These are phyloP conservation scores for Scheffersomyces quercinus DNA, from an alignment of 1,139 yeast species.

Conservation along the genomic window DNA sequence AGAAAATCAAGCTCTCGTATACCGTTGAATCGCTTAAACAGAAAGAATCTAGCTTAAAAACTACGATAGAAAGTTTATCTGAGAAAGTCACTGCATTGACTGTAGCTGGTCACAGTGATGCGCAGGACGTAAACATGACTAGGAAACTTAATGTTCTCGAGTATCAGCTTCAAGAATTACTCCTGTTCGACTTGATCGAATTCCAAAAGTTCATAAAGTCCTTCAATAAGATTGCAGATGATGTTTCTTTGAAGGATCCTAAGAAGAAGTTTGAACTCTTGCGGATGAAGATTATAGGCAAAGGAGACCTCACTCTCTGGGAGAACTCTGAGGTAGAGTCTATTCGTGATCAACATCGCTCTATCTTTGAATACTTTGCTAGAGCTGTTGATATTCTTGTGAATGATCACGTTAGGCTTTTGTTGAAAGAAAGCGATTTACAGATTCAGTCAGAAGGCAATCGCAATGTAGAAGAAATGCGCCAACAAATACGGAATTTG, in stretches of 20 bases:
- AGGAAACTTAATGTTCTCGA: conserved; percentile 25
- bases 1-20: conserved; percentile 46
- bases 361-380: conserved; percentile 57
- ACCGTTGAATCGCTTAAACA: conserved; percentile 38
- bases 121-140: conserved; percentile 15
- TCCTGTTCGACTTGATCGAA: conserved; percentile 38
- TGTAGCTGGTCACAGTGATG: conserved; percentile 15
- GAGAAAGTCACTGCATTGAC: conserved; percentile 29
- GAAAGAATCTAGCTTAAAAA: conserved; percentile 37
- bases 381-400: conserved; percentile 61
- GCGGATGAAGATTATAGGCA: conserved; percentile 16
- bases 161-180: conserved; percentile 38
- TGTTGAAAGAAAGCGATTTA: conserved; percentile 31
- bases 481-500: conserved; percentile 32
- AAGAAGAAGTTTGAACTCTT: conserved; percentile 49
- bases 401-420: conserved; percentile 53
- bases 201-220: conserved; percentile 46
- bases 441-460: conserved; percentile 11
- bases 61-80: conserved; percentile 32
- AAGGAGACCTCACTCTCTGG: conserved; percentile 11
- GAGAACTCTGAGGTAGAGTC: conserved; percentile 27
- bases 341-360: conserved; percentile 49
- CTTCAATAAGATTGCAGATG: conserved; percentile 58
- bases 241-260: conserved; percentile 58
- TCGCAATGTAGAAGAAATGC: conserved; percentile 30